phyloP scores from a whole-genome alignment of 116 monocot species.

The Dioscorea cayenensis region DNA sequence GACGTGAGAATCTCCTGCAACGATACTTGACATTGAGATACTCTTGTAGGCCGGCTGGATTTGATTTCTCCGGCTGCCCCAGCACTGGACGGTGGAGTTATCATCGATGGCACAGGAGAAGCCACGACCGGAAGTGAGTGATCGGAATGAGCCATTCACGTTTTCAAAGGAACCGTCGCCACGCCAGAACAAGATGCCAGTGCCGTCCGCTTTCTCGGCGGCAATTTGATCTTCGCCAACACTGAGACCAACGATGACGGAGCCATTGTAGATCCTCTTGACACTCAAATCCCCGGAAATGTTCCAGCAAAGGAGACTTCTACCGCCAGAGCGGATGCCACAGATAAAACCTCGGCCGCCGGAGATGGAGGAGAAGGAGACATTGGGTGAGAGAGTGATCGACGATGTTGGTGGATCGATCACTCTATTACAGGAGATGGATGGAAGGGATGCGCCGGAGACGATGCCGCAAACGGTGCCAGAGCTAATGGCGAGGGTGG shows the following conservation, averaged over 20 bases:
- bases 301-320: slow-evolving; percentile 65
- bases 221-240: slow-evolving; percentile 59
- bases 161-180: slow-evolving; percentile 7
- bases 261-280: slow-evolving; percentile 50
- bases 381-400: background rate
- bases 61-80: slow-evolving; percentile 29
- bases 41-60: slow-evolving; percentile 31
- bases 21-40: slow-evolving; percentile 42
- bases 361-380: slow-evolving; percentile 56
- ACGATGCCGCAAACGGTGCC: slow-evolving; percentile 52
- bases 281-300: background rate
- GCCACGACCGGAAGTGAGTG: slow-evolving; percentile 65
- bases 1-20: slow-evolving; percentile 57
- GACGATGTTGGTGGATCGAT: no score
- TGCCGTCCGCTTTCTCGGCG: slow-evolving; percentile 25
- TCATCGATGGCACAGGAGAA: slow-evolving; percentile 59
- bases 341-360: slow-evolving; percentile 60
- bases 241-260: slow-evolving; percentile 24
- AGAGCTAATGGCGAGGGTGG: slow-evolving; percentile 33
- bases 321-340: slow-evolving; percentile 38
- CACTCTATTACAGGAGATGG: slow-evolving; percentile 28
- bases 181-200: slow-evolving; percentile 55
- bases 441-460: slow-evolving; percentile 17
- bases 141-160: slow-evolving; percentile 37
- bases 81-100: slow-evolving; percentile 41